Conservation (phyloP, 257 asterid species). For the Salvia splendens region DNA sequence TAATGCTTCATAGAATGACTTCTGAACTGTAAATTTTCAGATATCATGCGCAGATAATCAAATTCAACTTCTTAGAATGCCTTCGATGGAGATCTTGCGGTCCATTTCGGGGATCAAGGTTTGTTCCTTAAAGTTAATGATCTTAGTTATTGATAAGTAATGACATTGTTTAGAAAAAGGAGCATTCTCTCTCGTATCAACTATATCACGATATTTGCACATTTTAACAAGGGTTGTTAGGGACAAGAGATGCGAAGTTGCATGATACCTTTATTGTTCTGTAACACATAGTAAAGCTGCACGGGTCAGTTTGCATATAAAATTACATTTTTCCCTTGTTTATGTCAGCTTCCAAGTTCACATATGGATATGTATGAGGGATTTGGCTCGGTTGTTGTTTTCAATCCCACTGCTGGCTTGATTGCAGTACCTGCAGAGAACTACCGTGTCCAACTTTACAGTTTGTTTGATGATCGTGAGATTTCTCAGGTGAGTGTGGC, state of each 20-base stretch:
- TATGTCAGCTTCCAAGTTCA: conserved; percentile 71
- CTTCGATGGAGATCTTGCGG: conserved; percentile 74
- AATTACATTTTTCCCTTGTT: conserved; percentile 18
- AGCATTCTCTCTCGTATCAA: conserved; percentile 3
- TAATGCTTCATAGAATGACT: conserved; percentile 28
- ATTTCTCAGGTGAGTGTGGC: conserved; percentile 71
- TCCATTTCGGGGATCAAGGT: conserved; percentile 95
- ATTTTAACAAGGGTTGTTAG: conserved; percentile 16
- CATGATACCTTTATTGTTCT: neutral
- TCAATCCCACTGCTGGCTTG: conserved; percentile 59
- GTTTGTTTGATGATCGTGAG: conserved; percentile 84
- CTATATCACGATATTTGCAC: conserved; percentile 15
- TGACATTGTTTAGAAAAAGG: neutral
- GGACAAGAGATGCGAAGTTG: conserved; percentile 12
- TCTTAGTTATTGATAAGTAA: conserved; percentile 20
- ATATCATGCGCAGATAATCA: conserved; percentile 91
- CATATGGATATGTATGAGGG: conserved; percentile 48
- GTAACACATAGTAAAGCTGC: neutral
- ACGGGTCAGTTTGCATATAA: conserved; percentile 17
- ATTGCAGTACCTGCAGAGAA: conserved; percentile 83
- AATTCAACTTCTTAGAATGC: conserved; percentile 76
- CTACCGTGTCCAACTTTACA: conserved; percentile 78
- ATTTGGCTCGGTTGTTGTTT: conserved; percentile 48
- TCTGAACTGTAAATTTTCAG: conserved; percentile 54
- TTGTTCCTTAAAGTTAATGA: conserved; percentile 27